Evolutionary conservation across 192 early-diverging fungal genomes (phyloP).

Genomic region (Obelidium mucronatum): DNA sequence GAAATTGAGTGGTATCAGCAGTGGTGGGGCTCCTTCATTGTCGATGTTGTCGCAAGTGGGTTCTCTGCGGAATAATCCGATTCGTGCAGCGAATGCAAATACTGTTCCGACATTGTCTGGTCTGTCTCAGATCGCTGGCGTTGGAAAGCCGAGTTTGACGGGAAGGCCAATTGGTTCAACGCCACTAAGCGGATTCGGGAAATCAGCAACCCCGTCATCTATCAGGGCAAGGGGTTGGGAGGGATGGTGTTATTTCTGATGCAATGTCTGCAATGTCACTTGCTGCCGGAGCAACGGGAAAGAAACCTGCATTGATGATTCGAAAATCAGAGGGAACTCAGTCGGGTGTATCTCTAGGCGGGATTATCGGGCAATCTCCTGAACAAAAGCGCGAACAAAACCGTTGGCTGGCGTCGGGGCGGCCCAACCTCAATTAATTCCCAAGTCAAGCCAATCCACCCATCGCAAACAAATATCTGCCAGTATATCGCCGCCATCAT

Average conservation of each 20-base stretch:
- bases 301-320: conserved; percentile 14
- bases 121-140: neutral
- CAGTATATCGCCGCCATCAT: no score
- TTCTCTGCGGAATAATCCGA: no score
- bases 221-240: no score
- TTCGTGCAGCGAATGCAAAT: no score
- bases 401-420: no score
- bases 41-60: neutral
- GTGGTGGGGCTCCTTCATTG: neutral
- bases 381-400: neutral
- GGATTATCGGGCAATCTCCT: neutral
- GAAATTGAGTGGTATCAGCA: neutral
- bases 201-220: neutral
- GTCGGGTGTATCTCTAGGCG: no score
- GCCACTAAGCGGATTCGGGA: neutral
- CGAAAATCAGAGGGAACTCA: neutral
- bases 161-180: neutral
- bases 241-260: conserved; percentile 18
- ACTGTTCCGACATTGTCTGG: no score
- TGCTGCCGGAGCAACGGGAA: neutral
- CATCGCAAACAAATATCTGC: no score
- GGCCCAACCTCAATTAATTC: neutral
- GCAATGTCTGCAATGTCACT: conserved; percentile 27
- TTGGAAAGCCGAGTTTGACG: neutral
- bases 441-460: neutral